These are phyloP conservation scores for Juglanconis sp. DNA, from an alignment of 2,329 filamentous ascomycete genomes.

Conservation along the genomic window DNA sequence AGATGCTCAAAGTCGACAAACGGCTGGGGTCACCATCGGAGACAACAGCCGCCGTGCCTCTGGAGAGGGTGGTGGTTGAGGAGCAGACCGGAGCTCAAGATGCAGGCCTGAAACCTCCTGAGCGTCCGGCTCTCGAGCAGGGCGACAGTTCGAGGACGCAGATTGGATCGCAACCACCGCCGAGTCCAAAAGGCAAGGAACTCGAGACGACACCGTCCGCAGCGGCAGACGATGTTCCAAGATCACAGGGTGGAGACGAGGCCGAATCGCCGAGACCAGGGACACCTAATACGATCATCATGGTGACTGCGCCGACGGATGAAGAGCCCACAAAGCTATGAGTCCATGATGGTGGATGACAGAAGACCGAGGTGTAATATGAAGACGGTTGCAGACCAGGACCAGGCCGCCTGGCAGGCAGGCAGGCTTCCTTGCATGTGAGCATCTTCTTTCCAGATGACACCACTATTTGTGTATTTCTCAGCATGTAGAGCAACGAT, in stretches of 20 bases:
- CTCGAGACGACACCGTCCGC: background rate
- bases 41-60: conserved; percentile 23
- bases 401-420: background rate
- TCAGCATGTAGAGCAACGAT: conserved; percentile 1
- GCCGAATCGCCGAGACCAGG: background rate
- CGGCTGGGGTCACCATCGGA: conserved; percentile 31
- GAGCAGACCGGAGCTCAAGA: background rate
- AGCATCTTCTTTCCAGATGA: background rate
- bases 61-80: conserved; percentile 32
- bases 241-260: background rate
- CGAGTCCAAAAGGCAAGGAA: conserved; percentile 16
- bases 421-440: background rate
- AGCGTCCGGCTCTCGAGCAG: conserved; percentile 11
- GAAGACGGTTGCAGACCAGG: background rate
- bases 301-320: conserved; percentile 10
- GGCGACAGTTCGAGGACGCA: conserved; percentile 16
- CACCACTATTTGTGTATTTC: conserved; percentile 2
- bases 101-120: conserved; percentile 8
- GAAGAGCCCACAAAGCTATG: background rate
- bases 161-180: conserved; percentile 13
- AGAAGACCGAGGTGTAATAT: background rate
- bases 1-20: conserved; percentile 35
- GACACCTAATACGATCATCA: conserved; percentile 14
- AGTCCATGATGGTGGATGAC: background rate
- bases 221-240: background rate